These are phyloP conservation scores for Fallopia convolvulus DNA, from an alignment of 148 eudicot species.

Conservation along the genomic window DNA sequence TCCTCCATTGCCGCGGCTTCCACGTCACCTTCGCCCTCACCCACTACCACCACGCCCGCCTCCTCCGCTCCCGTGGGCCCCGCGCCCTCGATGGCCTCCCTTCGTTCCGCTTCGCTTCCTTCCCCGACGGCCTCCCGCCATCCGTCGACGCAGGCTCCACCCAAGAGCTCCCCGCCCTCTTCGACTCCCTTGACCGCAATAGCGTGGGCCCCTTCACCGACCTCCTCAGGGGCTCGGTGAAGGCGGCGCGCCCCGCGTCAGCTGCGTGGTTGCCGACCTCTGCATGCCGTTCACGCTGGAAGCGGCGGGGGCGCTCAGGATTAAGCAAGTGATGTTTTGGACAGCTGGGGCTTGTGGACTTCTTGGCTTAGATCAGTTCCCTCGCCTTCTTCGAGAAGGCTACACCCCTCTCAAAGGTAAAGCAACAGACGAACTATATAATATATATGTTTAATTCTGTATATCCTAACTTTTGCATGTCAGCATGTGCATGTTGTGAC, in stretches of 20 bases:
- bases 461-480: no score
- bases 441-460: no score
- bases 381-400: slow-evolving; percentile 3
- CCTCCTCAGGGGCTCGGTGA: background rate
- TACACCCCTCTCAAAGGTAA: slow-evolving; percentile 29
- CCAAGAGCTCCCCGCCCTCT: background rate
- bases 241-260: background rate
- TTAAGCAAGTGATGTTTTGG: slow-evolving; percentile 9
- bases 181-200: background rate
- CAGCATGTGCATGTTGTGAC: no score
- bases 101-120: background rate
- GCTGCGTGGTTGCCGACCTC: background rate
- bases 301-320: slow-evolving; percentile 13
- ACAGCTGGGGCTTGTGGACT: slow-evolving; percentile 15
- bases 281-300: slow-evolving; percentile 16
- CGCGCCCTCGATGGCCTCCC: slow-evolving; percentile 7
- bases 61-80: background rate
- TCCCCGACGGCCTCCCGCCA: slow-evolving; percentile 5
- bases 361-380: slow-evolving; percentile 9
- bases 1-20: slow-evolving; percentile 6
- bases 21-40: slow-evolving; percentile 8
- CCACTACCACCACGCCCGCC: background rate
- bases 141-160: background rate
- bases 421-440: no score
- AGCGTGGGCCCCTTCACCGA: background rate